Evolutionary conservation across 208 protist genomes (phyloP), one percentile per base, ranked within the genome.

Genomic region (Acanthamoeba lenticulata): DNA sequence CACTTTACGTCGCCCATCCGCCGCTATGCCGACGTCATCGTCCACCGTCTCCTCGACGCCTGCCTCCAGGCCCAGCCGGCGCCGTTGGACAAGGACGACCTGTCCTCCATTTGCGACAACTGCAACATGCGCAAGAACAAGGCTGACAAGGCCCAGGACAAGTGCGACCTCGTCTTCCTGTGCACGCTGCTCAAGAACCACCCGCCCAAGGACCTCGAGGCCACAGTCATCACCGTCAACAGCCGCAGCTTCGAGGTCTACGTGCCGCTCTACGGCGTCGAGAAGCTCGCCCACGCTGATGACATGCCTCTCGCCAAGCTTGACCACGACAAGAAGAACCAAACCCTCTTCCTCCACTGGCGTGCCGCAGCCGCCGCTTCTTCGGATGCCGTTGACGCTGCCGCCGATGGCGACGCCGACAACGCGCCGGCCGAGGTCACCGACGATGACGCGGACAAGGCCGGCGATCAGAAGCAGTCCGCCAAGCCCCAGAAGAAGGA

Each of bases 1-100:
- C 98, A 99, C 94, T 99, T 99, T 86, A 99, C 98, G 5, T 99
- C 98, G 27, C 98, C 98, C 32, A 99, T 99, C 81, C 94, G 98
- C 24, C 92, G 98, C 49, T 98, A 98, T 93, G 94, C 98, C 6
- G 98, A 99, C 97, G 90, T 99, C 19, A 79, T 99, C 32, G 98
- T 99, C 15, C 98, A 99, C 95, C 93, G 98, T n/a, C 91, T 98
- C n/a, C 94, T 99, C 7, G 91, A 95, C 19, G 67, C 96, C 36
- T 57, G 44, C 52, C 65, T 94, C 11, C 42, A 94, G 42, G 65
- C 32, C 65, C 40, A 38, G 40, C n/a, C 57, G n/a, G 62, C 42
- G 42, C 90, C 90, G 42, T 29, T 94, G n/a, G 65, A 83, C 36
- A 77, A 77, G 69, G 90, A 94, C 15, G 90, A 94, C 2, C 44